A percentile compares a stretch with the other conserved stretches of the same genome.
These are phyloP conservation scores for Hawksworthiomyces lignivorus DNA, from an alignment of 2,329 filamentous ascomycete genomes.

Conservation along the genomic window DNA sequence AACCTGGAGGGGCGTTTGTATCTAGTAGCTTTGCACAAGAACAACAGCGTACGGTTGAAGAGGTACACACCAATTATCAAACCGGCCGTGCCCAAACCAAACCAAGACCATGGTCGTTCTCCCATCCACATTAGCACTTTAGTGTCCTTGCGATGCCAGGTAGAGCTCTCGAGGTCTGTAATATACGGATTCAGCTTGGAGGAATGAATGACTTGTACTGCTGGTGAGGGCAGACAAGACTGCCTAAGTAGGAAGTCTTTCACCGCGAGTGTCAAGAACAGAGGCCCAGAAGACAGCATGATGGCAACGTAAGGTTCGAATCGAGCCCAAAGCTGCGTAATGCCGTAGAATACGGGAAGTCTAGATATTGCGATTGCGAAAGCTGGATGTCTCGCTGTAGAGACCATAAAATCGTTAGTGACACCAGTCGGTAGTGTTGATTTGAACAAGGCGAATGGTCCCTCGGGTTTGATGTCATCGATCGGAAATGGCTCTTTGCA, in stretches of 20 bases:
- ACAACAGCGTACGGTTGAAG: constrained; percentile 15
- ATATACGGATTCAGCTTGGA: constrained; percentile 23
- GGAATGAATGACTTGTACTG: constrained; percentile 22
- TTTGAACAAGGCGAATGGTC: constrained; percentile 6
- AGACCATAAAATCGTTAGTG: constrained; percentile 73
- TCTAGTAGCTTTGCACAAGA: too few relatives aligned
- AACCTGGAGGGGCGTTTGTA: too few relatives aligned
- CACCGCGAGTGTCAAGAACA: too few relatives aligned
- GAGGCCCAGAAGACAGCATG: constrained; percentile 69
- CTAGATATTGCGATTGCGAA: constrained; percentile 62
- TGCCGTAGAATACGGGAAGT: constrained; percentile 54
- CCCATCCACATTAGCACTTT: constrained; percentile 42
- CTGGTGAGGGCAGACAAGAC: constrained; percentile 23
- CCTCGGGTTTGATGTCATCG: background rate
- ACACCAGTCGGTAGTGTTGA: constrained; percentile 66
- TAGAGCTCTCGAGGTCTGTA: constrained; percentile 26
- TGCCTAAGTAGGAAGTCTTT: constrained; percentile 44
- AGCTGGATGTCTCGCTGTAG: constrained; percentile 65
- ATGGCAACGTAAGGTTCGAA: constrained; percentile 64
- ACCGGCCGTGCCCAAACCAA: constrained; percentile 21
- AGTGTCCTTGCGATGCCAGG: constrained; percentile 39
- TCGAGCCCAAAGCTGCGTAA: constrained; percentile 51
- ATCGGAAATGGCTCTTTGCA: constrained; percentile 25
- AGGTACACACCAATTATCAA: constrained; percentile 15
- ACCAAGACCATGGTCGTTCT: constrained; percentile 26